Base-by-base conservation (phyloP, 495 filamentous ascomycete species). In the Penicillium canescens region DNA sequence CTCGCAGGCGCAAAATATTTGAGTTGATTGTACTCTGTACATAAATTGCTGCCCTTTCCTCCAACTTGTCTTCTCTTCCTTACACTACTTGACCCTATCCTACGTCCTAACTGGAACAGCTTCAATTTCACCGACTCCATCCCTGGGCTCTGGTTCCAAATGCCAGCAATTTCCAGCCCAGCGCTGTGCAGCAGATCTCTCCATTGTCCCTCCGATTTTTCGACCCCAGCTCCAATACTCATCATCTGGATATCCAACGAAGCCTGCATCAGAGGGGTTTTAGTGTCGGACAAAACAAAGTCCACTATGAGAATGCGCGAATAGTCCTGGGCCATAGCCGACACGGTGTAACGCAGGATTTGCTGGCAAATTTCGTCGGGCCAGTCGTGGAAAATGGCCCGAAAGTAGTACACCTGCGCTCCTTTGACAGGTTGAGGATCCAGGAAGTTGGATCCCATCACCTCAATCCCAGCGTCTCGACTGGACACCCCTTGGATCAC, bases 341-440 rank as follows among this genome's bases (percentile, higher is more conserved):
- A 57, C 21, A 73, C 36, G 13, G 68, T 75, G 40, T 73, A 71
- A 9, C 40, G 44, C 31, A 77, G 47, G 23, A 77, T 69, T 47
- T 68, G 43, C n/a, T 59, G 59, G 35, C 72, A 74, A 24, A 71
- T 61, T 4, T 63, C 16, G 45, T 79, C 74, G 0, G 73, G 67
- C 74, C 77, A 79, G 59, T 78, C 71, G 38, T 78, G 74, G 56
- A 76, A 73, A 33, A 79, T 71, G 18, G 65, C 57, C n/a, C 74
- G 70, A 49, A 75, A 72, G 54, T 74, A 73, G 57, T 77, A 79
- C 2, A 49, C 61, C 35, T 61, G 59, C 5, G 76, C 76, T 8
- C 67, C 71, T 26, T 65, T 61, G 2, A 75, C 55, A 1, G 70
- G 66, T 46, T 75, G 71, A 3, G 61, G 57, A 20, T 72, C 65